Evolutionary conservation across 768 basidiomycete species (phyloP).

Genomic region (Crepidotus variabilis): DNA sequence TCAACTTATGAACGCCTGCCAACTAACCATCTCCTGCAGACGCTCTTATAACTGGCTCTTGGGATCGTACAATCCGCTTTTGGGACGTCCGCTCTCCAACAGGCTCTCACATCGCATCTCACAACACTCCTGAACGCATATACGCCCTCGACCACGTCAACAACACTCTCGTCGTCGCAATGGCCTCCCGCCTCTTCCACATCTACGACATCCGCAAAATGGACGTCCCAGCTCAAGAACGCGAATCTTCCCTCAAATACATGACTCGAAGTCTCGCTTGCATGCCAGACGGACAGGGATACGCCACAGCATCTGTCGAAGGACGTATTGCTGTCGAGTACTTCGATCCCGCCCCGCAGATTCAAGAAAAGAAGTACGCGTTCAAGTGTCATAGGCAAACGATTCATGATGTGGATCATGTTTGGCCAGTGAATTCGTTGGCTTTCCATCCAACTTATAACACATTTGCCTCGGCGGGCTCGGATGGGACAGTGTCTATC

Average conservation of each 20-base stretch:
- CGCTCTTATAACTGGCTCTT: conserved; percentile 78
- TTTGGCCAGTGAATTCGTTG: conserved; percentile 94
- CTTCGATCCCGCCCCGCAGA: conserved; percentile 75
- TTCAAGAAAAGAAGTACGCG: conserved; percentile 86
- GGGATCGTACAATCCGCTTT: conserved; percentile 86
- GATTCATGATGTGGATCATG: conserved; percentile 88
- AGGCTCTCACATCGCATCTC: conserved; percentile 49
- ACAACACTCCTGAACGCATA: conserved; percentile 76
- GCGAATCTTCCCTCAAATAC: conserved; percentile 94
- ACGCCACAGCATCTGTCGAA: conserved; percentile 90
- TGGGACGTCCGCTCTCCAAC: conserved; percentile 76
- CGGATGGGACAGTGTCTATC: conserved; percentile 89
- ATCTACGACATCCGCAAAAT: conserved; percentile 87
- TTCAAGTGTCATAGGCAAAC: conserved; percentile 96
- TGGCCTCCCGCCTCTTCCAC: conserved; percentile 87
- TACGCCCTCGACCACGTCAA: conserved; percentile 81
- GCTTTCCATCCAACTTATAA: conserved; percentile 93
- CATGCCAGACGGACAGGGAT: conserved; percentile 93
- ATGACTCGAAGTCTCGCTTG: conserved; percentile 90
- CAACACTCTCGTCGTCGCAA: conserved; percentile 82
- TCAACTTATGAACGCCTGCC: not conserved
- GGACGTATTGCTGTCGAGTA: conserved; percentile 98
- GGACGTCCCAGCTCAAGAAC: conserved; percentile 65
- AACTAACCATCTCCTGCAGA: conserved; percentile 35
- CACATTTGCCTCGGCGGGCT: conserved; percentile 94